Base-by-base conservation (phyloP, 2,329 filamentous ascomycete species). In the Phyllosticta citrichinensis region DNA sequence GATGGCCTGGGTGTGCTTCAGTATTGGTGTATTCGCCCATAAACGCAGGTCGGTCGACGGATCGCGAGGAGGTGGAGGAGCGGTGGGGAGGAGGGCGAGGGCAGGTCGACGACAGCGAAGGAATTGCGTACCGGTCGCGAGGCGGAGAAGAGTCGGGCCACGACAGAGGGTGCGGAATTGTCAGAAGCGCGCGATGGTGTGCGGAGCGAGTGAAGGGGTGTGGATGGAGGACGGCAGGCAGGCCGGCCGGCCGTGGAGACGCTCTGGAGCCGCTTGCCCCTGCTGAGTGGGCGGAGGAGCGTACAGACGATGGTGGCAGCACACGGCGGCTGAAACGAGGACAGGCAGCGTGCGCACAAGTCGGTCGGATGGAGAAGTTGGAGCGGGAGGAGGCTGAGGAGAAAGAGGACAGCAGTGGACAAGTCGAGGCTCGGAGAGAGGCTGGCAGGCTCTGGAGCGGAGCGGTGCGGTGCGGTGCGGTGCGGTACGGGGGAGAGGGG, bases 11-110 rank as follows among this genome's bases (percentile, higher is more conserved):
- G 52, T 56, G 33, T 24, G 60, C 47, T 57, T 63, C 60, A 60
- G 52, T 54, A 63, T 22, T 55, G 55, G 54, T 54, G 57, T 61
- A 63, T 55, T 66, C 54, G 63, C 65, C 64, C 67, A 68, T 68
- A 64, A 67, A 68, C 50, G 52, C 56, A 47, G 55, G 59, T 35
- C 58, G 54, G 60, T 55, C 55, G 20, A 33, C 22, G 40, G 52
- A 58, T 54, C 54, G 58, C 54, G n/a, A 47, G 52, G n/a, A 33
- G 52, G 50, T 22, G 25, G 20, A 19, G 61, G 54, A 56, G 63
- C 60, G 63, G 62, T 62, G 58, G 62, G 51, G 58, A 27, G 19
- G 53, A 27, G 19, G 53, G 52, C 40, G 62, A 54, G 30, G 47
- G 33, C 51, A 52, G 50, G 30, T 10, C 61, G 57, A 57, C 57